phyloP scores from a whole-genome alignment of 2,329 filamentous ascomycete genomes.

The Cercospora sp. region DNA sequence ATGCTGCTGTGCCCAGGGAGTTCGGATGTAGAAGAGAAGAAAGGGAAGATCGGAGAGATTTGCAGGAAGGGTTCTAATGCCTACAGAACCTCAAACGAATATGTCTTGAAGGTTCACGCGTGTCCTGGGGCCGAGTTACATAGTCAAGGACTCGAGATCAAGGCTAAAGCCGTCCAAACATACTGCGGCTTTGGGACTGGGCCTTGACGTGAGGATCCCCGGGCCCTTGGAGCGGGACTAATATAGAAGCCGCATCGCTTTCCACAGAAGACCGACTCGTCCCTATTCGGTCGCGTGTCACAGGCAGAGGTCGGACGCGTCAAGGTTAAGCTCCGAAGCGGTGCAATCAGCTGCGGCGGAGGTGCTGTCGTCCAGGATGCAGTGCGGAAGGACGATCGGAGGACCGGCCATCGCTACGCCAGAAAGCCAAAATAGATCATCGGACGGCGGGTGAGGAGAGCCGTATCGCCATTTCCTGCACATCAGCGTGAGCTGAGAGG shows the following conservation, averaged over 20 bases:
- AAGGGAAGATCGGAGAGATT: not conserved
- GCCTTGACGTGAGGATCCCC: not conserved
- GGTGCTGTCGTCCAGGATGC: not conserved
- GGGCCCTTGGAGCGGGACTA: not conserved
- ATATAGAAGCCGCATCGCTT: slow-evolving; percentile 8
- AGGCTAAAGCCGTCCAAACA: not conserved
- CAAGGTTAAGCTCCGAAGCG: not conserved
- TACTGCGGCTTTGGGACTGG: not conserved
- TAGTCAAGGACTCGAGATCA: slow-evolving; percentile 1
- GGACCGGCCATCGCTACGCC: not conserved
- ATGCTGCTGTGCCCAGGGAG: not conserved
- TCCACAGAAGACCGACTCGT: not conserved
- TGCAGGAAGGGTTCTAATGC: not conserved
- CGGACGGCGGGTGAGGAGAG: slow-evolving; percentile 3
- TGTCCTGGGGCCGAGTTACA: slow-evolving; percentile 8
- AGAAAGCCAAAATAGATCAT: slow-evolving; percentile 1
- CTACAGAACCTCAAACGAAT: slow-evolving; percentile 5
- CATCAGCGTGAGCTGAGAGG: not conserved
- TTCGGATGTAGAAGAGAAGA: not conserved
- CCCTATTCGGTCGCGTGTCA: not conserved
- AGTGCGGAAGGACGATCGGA: not conserved
- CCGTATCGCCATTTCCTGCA: not conserved
- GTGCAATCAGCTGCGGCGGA: not conserved
- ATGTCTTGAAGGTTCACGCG: not conserved
- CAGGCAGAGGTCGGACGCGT: not conserved